Evolutionary conservation across 2,329 filamentous ascomycete species (phyloP).

Genomic region (Colletotrichum costaricense): DNA sequence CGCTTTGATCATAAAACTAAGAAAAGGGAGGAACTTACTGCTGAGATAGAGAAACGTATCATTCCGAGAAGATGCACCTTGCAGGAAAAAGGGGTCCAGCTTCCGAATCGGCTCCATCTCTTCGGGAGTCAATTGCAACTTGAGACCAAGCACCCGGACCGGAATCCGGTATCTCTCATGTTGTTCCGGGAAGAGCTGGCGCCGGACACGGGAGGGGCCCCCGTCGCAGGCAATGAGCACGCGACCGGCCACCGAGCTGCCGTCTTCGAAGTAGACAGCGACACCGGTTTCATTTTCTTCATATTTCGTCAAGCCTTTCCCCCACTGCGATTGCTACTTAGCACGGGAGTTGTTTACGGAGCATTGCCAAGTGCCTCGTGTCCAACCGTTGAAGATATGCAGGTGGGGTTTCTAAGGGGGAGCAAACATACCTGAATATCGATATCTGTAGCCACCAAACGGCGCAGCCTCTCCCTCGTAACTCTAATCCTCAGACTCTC

Average conservation of each 20-base stretch:
- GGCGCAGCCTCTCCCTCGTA: conserved; percentile 57
- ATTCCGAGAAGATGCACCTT: conserved; percentile 63
- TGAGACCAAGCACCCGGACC: conserved; percentile 60
- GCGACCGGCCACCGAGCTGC: conserved; percentile 51
- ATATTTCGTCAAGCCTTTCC: conserved; percentile 49
- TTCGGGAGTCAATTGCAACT: conserved; percentile 51
- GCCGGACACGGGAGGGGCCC: conserved; percentile 55
- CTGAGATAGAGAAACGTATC: conserved; percentile 65
- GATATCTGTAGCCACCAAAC: conserved; percentile 57
- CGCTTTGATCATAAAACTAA: neutral
- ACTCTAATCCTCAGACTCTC: conserved; percentile 60
- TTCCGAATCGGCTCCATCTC: conserved; percentile 54
- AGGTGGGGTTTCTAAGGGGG: neutral
- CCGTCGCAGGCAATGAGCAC: conserved; percentile 65
- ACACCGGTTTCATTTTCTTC: conserved; percentile 42
- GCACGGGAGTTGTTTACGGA: neutral
- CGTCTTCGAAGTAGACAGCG: conserved; percentile 59
- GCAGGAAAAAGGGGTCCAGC: conserved; percentile 66
- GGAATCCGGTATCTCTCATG: conserved; percentile 54
- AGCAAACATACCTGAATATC: conserved; percentile 54
- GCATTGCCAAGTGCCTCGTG: neutral
- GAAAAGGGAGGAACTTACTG: conserved; percentile 45
- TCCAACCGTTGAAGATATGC: neutral
- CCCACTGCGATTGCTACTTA: conserved; percentile 48
- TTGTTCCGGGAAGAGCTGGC: conserved; percentile 47